Evolutionary conservation across 2,329 filamentous ascomycete species (phyloP).

Genomic region (Colletotrichum sp.): DNA sequence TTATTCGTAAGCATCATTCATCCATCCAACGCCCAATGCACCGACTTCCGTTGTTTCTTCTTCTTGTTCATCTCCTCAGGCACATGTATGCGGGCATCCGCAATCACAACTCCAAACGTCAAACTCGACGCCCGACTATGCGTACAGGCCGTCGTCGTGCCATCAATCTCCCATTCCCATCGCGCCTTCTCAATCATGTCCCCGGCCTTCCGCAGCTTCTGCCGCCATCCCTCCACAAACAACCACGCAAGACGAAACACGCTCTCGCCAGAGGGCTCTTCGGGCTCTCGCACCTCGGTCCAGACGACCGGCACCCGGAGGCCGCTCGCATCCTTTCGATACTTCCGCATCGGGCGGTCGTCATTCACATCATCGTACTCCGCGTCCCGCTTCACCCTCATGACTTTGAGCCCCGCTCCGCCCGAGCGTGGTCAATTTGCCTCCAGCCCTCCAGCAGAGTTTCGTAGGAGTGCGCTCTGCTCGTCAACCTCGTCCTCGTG

Average conservation of each 20-base stretch:
- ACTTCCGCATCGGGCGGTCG: not conserved
- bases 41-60: conserved; percentile 5
- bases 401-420: conserved; percentile 19
- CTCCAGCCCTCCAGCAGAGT: conserved; percentile 14
- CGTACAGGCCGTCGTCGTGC: conserved; percentile 21
- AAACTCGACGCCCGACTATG: conserved; percentile 6
- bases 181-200: conserved; percentile 37
- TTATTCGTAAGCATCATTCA: not conserved
- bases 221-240: conserved; percentile 42
- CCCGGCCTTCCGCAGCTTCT: conserved; percentile 32
- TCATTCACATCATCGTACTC: conserved; percentile 13
- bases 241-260: conserved; percentile 40
- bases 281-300: not conserved
- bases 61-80: not conserved
- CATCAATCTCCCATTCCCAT: conserved; percentile 32
- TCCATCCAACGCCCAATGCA: conserved; percentile 12
- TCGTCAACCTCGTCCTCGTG: conserved; percentile 27
- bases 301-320: conserved; percentile 1
- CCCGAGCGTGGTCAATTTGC: conserved; percentile 45
- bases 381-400: conserved; percentile 10
- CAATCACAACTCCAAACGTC: not conserved
- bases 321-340: conserved; percentile 2
- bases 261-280: conserved; percentile 22
- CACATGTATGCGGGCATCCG: conserved; percentile 1
- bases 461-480: conserved; percentile 32